A percentile compares a stretch with the other conserved stretches of the same genome.
Conservation (phyloP, 2,329 filamentous ascomycete species). For the Alternaria solani region DNA sequence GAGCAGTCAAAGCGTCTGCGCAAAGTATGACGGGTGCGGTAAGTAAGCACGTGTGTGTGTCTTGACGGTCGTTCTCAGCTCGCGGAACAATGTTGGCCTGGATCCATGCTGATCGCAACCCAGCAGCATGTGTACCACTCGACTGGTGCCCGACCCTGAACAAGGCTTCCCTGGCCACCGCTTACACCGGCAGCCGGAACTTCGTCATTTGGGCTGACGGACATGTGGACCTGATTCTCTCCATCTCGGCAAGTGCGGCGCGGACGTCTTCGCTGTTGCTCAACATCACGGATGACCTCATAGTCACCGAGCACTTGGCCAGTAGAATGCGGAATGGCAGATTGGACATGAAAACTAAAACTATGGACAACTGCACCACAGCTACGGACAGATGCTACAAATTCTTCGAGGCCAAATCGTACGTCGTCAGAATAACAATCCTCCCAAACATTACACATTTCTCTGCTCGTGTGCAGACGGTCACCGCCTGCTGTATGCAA, state of each 20-base stretch:
- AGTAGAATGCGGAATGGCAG: background rate
- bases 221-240: conserved; percentile 5
- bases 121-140: conserved; percentile 20
- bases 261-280: conserved; percentile 1
- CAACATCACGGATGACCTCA: conserved; percentile 14
- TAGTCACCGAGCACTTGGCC: conserved; percentile 1
- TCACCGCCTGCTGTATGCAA: conserved; percentile 38
- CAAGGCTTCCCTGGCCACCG: conserved; percentile 24
- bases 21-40: conserved; percentile 18
- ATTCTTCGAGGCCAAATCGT: background rate
- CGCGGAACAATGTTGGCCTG: conserved; percentile 20
- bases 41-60: conserved; percentile 38
- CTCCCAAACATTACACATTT: background rate
- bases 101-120: conserved; percentile 22
- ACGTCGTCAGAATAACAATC: background rate
- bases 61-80: conserved; percentile 27
- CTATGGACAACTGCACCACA: background rate
- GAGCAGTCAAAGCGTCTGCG: conserved; percentile 4
- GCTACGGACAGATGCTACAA: background rate
- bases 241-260: conserved; percentile 9
- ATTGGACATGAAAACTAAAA: background rate
- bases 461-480: background rate
- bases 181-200: conserved; percentile 19
- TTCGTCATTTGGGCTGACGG: conserved; percentile 16
- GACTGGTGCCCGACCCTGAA: conserved; percentile 27